Conservation (phyloP, 768 basidiomycete species). For the Rhodotorula graminis region DNA sequence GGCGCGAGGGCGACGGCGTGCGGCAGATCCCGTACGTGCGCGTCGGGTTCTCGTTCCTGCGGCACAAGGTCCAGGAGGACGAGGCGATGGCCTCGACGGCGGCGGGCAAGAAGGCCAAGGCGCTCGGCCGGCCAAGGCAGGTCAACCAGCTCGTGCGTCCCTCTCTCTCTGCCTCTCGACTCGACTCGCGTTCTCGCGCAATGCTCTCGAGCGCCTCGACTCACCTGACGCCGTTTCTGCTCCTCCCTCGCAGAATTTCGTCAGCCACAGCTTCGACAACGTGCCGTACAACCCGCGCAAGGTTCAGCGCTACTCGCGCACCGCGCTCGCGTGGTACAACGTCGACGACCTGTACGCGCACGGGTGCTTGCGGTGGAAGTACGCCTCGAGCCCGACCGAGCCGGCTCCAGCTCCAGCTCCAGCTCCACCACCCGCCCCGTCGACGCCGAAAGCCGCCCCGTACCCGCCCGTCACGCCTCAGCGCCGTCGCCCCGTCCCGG, state of each 20-base stretch:
- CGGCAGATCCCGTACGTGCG: conserved; percentile 3
- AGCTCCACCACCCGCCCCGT: background rate
- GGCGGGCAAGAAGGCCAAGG: background rate
- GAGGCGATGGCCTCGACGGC: background rate
- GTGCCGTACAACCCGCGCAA: conserved; percentile 8
- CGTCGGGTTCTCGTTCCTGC: conserved; percentile 3
- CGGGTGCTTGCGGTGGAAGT: background rate
- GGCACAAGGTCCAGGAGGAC: background rate
- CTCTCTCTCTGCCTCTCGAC: background rate
- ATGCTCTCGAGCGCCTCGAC: background rate
- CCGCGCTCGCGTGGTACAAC: background rate
- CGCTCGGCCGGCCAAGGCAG: background rate
- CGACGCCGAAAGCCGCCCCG: background rate
- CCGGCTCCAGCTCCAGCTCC: too few relatives aligned
- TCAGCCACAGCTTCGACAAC: background rate
- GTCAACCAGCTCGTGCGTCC: background rate
- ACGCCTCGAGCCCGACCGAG: too few relatives aligned
- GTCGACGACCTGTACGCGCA: conserved; percentile 1
- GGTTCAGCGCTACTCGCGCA: conserved; percentile 13
- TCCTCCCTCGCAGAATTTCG: background rate
- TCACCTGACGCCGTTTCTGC: background rate
- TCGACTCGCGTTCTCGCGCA: background rate
- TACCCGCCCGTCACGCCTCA: background rate
- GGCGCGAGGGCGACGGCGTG: background rate
- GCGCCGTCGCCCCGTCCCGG: background rate